A percentile compares a stretch with the other conserved stretches of the same genome.
Conservation (phyloP, 169 alveolate genomes). For the Condylostoma magnum region DNA sequence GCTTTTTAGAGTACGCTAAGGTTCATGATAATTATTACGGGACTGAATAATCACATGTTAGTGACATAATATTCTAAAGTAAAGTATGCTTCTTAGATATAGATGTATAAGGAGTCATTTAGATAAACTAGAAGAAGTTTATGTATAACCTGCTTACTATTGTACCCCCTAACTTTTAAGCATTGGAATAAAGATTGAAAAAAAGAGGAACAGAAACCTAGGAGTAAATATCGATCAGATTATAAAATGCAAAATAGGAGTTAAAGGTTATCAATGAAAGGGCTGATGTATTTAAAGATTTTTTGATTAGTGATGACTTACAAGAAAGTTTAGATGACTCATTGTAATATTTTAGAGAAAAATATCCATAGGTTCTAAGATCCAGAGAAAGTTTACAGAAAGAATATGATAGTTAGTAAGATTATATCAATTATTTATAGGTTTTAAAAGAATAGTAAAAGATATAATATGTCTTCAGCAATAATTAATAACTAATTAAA, state of each 20-base stretch:
- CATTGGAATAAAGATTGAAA: constrained; percentile 70
- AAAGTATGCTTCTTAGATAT: constrained; percentile 85
- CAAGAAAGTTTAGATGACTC: not conserved
- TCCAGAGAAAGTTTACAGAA: too few species aligned
- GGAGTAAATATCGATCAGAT: constrained; percentile 73
- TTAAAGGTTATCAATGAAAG: constrained; percentile 51
- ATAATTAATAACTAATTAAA: too few species aligned
- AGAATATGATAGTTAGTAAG: too few species aligned
- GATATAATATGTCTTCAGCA: too few species aligned
- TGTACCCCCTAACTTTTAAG: constrained; percentile 66
- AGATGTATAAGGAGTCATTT: constrained; percentile 85
- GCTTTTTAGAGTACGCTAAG: constrained; percentile 76
- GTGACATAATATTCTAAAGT: constrained; percentile 52
- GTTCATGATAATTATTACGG: constrained; percentile 87
- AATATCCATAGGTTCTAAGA: too few species aligned
- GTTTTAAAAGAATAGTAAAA: too few species aligned
- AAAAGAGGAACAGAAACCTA: constrained; percentile 84
- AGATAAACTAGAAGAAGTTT: constrained; percentile 46
- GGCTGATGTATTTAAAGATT: not conserved
- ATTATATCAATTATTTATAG: too few species aligned
- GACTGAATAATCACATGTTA: constrained; percentile 66
- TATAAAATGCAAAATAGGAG: constrained; percentile 78
- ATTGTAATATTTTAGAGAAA: not conserved
- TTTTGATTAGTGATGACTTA: not conserved
- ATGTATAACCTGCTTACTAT: constrained; percentile 70